Conservation (phyloP, 371 early-diverging fungal species). For the Rhizopus arrhizus region DNA sequence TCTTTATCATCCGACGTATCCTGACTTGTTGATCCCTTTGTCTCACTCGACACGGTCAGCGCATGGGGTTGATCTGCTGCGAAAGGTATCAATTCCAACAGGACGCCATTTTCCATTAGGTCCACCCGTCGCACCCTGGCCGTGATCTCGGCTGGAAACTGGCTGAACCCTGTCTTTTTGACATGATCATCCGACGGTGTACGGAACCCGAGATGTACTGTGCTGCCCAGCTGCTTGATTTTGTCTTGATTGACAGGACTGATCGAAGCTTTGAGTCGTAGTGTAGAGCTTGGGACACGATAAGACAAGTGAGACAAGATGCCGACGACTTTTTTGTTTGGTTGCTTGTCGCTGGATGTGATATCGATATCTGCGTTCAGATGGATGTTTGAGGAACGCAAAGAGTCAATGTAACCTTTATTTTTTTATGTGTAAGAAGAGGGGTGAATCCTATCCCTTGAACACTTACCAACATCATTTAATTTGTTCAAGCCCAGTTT, state of each 20-base stretch:
- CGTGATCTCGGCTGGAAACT: background rate
- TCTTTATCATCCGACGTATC: background rate
- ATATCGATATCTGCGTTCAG: conserved; percentile 14
- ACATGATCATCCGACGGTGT: conserved; percentile 1
- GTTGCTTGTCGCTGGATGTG: background rate
- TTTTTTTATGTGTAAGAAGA: too few species aligned
- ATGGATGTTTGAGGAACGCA: conserved; percentile 6
- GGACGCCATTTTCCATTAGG: background rate
- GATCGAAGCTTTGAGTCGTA: conserved; percentile 5
- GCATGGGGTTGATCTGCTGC: background rate
- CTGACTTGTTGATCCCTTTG: too few species aligned
- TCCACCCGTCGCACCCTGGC: background rate
- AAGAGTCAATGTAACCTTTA: conserved; percentile 19
- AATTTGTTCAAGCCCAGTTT: background rate
- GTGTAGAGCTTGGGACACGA: background rate
- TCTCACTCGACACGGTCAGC: too few species aligned
- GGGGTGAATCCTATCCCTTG: conserved; percentile 3
- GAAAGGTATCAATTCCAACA: background rate
- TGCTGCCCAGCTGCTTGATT: conserved; percentile 3
- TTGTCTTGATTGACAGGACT: conserved; percentile 4
- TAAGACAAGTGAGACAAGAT: conserved; percentile 7
- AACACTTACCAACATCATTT: conserved; percentile 11
- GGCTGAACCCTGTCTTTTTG: background rate
- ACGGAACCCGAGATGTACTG: conserved; percentile 1
- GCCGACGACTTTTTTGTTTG: background rate